Evolutionary conservation across 1,284 basidiomycete genomes (phyloP).

Genomic region (Rhodotorula mucilaginosa): DNA sequence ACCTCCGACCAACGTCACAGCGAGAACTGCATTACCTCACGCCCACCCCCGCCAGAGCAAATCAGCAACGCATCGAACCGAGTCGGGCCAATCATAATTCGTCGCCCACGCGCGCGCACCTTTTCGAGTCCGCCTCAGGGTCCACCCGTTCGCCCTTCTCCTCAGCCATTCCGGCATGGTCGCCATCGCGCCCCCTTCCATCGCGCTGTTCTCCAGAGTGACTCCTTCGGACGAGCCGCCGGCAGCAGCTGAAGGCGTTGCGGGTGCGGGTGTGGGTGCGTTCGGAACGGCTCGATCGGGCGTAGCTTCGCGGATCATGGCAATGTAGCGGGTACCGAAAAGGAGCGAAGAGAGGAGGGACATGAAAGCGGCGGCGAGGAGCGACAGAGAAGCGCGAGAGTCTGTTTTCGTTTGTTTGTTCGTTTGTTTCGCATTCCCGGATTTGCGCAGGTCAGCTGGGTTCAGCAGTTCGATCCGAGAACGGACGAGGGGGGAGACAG

Average conservation of each 20-base stretch:
- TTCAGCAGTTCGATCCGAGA: neutral
- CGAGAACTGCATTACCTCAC: neutral
- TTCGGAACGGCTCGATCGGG: constrained; percentile 5
- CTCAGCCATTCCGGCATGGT: neutral
- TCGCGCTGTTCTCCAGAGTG: neutral
- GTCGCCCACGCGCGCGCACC: neutral
- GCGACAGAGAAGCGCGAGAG: constrained; percentile 40
- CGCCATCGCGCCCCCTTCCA: neutral
- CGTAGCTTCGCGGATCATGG: constrained; percentile 41
- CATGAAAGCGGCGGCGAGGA: constrained; percentile 43
- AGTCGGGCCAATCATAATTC: too few relatives aligned
- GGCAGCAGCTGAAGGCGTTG: neutral
- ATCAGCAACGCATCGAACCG: too few relatives aligned
- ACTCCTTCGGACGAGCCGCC: too few relatives aligned
- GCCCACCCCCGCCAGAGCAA: too few relatives aligned
- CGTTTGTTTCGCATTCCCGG: neutral
- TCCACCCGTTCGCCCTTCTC: neutral
- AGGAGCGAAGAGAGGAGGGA: constrained; percentile 42
- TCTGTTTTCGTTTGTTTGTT: constrained; percentile 5
- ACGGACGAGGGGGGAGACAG: too few relatives aligned
- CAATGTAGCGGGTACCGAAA: constrained; percentile 45
- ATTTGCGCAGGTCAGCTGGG: neutral
- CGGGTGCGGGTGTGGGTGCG: constrained; percentile 9
- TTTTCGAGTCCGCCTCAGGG: neutral
- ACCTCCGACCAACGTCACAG: neutral